phyloP scores from a whole-genome alignment of 306 rosid species.

The Fragaria iinumae region DNA sequence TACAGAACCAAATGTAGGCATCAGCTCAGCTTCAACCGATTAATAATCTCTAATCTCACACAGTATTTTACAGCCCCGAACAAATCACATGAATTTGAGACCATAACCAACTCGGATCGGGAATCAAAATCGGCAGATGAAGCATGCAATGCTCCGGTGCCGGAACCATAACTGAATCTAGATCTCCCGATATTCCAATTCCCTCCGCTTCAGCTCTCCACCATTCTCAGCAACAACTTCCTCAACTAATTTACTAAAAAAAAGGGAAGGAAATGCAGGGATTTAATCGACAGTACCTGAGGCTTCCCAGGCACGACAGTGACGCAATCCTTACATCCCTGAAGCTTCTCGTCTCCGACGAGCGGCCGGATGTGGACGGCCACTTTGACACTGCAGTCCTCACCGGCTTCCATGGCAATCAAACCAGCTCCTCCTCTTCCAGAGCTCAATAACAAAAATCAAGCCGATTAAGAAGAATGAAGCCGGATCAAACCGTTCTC shows the following conservation, averaged over 20 bases:
- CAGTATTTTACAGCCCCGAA: conserved; percentile 15
- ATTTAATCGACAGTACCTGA: conserved; percentile 53
- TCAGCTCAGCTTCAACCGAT: conserved; percentile 21
- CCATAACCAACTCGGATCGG: conserved; percentile 23
- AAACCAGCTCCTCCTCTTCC: background rate
- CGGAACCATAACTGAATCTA: conserved; percentile 34
- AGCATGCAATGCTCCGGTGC: background rate
- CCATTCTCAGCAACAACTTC: background rate
- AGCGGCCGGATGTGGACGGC: conserved; percentile 96
- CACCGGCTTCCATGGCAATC: conserved; percentile 65
- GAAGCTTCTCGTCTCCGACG: conserved; percentile 84
- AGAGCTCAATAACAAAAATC: background rate
- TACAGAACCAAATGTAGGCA: conserved; percentile 8
- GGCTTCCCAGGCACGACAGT: conserved; percentile 86
- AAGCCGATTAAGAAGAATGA: conserved; percentile 8
- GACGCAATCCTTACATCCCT: conserved; percentile 98
- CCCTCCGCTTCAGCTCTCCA: background rate
- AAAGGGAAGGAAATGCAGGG: background rate
- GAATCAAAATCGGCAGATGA: conserved; percentile 13
- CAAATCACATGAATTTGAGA: conserved; percentile 26
- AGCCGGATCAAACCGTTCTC: conserved; percentile 37
- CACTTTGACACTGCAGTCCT: conserved; percentile 91
- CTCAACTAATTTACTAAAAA: background rate
- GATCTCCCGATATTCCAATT: conserved; percentile 33
- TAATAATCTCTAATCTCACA: conserved; percentile 1